These are phyloP conservation scores for Stentor roeselii DNA, from an alignment of 73 alveolate species.

Conservation along the genomic window DNA sequence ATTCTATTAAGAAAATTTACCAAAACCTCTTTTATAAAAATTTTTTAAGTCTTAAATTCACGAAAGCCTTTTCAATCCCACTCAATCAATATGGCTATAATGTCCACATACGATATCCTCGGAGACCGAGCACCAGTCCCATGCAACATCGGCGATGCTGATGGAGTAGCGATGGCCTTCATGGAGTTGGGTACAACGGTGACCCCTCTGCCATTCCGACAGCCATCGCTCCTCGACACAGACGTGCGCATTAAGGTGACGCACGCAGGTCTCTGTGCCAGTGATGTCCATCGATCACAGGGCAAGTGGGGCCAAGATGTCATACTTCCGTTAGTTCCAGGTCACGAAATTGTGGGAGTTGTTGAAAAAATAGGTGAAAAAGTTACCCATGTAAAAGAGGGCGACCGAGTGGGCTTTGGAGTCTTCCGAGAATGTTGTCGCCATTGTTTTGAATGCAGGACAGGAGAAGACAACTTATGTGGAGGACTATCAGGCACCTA, in stretches of 20 bases:
- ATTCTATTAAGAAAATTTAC: no score
- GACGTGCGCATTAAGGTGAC: conserved; percentile 21
- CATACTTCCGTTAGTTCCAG: conserved; percentile 44
- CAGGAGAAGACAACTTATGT: conserved; percentile 67
- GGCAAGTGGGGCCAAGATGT: not conserved
- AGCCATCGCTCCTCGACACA: conserved; percentile 28
- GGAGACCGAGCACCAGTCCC: conserved; percentile 26
- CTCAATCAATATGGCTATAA: no score
- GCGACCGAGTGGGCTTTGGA: conserved; percentile 64
- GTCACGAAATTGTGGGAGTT: conserved; percentile 48
- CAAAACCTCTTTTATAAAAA: no score
- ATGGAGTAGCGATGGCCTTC: conserved; percentile 13
- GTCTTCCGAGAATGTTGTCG: conserved; percentile 65
- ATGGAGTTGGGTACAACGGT: not conserved
- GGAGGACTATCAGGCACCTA: conserved; percentile 38
- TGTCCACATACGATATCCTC: conserved; percentile 12
- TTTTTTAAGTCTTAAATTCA: no score
- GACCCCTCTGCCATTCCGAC: not conserved
- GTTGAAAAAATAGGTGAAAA: conserved; percentile 38
- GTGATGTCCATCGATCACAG: not conserved
- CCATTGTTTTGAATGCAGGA: conserved; percentile 47
- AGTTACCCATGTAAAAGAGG: conserved; percentile 37
- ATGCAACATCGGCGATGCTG: not conserved
- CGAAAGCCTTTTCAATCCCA: no score
- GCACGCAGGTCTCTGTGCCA: conserved; percentile 17